Evolutionary conservation across 352 stramenopile species (phyloP), one percentile per base, ranked within the genome.

Genomic region (Phytophthora vignae): DNA sequence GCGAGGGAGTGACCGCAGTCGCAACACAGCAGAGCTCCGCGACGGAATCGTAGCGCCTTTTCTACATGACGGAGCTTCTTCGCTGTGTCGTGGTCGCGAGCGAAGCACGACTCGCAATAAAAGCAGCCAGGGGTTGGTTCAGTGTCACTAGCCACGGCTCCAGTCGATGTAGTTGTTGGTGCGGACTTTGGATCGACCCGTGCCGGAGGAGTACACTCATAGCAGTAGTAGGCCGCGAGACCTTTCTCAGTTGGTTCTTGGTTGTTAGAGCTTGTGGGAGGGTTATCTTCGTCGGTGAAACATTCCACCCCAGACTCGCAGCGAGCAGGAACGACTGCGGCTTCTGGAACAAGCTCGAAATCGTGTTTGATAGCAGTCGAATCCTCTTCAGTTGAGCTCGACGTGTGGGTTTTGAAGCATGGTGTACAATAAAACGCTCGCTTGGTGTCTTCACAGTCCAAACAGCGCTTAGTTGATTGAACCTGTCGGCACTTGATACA

Each of bases 61-160:
- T 82, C 58, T 9, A 83, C 60, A 61, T 92, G 88, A 15, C 68
- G 76, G 3, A 81, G 58, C 17, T 68, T 75, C 48, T 82, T 77
- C 0, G 75, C 77, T 14, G 82, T 92, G 31, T 81, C 64, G 44
- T 96, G 88, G 12, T 66, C 68, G 6, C 22, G 44, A 9, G 64
- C 52, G 56, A 91, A 93, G 67, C 87, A 94, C 2, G 62, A 46
- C 40, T 94, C 85, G 60, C 87, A 96, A 49, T 85, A 92, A 66
- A 91, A 94, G 10, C 69, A 85, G 1, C 80, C 78, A 15, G 29
- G 6, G 52, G 19, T 8, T 21, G 25, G 17, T 0, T 10, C 40
- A 54, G 44, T 58, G 4, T 48, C 40, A 19, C 40, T 14, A 48
- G 14, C 40, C 40, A 19, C 12, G 19, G 33, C 33, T 9, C 4